phyloP scores from a whole-genome alignment of 2,329 filamentous ascomycete genomes.

The Fusarium pseudonygamai region DNA sequence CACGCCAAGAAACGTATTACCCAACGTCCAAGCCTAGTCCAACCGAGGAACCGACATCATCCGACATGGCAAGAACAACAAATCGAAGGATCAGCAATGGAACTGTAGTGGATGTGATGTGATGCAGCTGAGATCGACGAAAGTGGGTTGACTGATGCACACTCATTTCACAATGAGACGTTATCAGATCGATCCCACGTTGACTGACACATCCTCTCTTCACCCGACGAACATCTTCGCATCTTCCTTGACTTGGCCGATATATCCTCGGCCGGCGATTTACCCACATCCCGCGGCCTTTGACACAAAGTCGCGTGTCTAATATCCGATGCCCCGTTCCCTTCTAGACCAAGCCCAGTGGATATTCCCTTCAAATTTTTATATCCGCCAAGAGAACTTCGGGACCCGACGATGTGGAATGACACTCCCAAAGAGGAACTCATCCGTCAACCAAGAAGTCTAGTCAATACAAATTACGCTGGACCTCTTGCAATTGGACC shows the following conservation, averaged over 20 bases:
- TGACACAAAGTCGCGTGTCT: not conserved
- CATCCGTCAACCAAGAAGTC: not conserved
- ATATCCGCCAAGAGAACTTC: conserved; percentile 1
- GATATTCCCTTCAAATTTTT: not conserved
- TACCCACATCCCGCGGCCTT: not conserved
- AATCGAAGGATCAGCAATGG: not conserved
- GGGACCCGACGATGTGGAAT: conserved; percentile 15
- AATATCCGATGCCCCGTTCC: not conserved
- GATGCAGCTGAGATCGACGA: not conserved
- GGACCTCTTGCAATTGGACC: not conserved
- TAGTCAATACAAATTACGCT: not conserved
- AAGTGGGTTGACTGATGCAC: not conserved
- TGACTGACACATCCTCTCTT: not conserved
- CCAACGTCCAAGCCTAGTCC: not conserved
- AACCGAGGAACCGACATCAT: not conserved
- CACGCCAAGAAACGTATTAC: not conserved
- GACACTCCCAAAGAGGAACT: not conserved
- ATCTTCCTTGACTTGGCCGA: not conserved
- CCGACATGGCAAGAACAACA: not conserved
- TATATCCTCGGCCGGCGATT: not conserved
- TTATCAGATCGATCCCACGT: conserved; percentile 1
- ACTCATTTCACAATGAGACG: not conserved
- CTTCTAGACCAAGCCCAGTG: conserved; percentile 11
- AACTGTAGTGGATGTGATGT: not conserved
- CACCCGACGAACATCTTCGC: not conserved